Conservation (phyloP, 495 filamentous ascomycete genomes). For the Podospora pseudocomata region DNA sequence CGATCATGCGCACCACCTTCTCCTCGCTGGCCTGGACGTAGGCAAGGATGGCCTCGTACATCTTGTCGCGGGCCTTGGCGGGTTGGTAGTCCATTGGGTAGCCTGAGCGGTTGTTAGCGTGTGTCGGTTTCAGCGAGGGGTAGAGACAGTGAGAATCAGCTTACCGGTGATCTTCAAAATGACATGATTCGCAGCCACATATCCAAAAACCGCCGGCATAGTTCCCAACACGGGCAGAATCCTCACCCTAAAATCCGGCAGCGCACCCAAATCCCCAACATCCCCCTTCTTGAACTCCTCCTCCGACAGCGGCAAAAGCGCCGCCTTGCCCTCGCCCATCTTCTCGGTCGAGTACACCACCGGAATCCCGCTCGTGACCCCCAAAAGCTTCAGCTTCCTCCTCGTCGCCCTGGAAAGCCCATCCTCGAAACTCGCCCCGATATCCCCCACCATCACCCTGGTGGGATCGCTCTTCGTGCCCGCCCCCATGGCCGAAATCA, state of each 20-base stretch:
- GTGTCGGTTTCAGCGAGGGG: background rate
- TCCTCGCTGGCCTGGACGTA: constrained; percentile 73
- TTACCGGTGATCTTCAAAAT: constrained; percentile 70
- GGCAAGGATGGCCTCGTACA: constrained; percentile 78
- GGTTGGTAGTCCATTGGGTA: constrained; percentile 83
- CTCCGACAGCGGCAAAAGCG: constrained; percentile 78
- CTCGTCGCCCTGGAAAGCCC: constrained; percentile 82
- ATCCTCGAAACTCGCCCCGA: constrained; percentile 84
- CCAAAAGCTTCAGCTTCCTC: constrained; percentile 69
- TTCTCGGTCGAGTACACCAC: constrained; percentile 93
- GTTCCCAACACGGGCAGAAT: constrained; percentile 94
- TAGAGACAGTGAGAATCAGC: background rate
- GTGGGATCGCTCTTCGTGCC: constrained; percentile 98
- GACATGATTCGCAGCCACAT: constrained; percentile 84
- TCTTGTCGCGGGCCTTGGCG: constrained; percentile 79
- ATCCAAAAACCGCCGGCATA: constrained; percentile 95
- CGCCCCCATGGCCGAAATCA: constrained; percentile 95
- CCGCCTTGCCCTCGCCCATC: constrained; percentile 85
- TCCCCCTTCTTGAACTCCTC: constrained; percentile 87
- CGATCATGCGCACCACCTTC: constrained; percentile 54
- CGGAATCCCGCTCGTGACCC: constrained; percentile 80
- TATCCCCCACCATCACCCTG: constrained; percentile 85
- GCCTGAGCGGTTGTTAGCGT: constrained; percentile 36
- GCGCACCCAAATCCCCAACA: constrained; percentile 78
- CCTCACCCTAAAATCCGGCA: constrained; percentile 88